phyloP scores from a whole-genome alignment of 2,329 filamentous ascomycete species.

The Thermoascus crustaceus region DNA sequence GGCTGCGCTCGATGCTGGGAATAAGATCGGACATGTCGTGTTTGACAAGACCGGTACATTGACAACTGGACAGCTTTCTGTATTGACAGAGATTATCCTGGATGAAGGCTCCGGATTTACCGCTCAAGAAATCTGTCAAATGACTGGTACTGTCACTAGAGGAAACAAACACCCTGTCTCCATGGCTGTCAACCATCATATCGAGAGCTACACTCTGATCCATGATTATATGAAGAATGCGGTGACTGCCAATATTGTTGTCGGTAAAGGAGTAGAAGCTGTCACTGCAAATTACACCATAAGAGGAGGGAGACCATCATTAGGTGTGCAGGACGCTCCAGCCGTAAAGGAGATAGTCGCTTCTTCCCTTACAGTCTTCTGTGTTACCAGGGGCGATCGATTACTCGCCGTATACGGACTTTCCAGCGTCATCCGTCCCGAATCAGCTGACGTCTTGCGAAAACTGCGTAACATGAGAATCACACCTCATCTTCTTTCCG shows the following conservation, averaged over 20 bases:
- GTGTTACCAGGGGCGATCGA: background rate
- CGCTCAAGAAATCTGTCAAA: conserved; percentile 35
- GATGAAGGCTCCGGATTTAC: background rate
- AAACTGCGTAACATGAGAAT: background rate
- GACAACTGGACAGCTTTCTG: conserved; percentile 41
- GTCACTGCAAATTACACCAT: background rate
- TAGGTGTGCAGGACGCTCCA: background rate
- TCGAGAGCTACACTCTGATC: conserved; percentile 20
- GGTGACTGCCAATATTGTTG: conserved; percentile 13
- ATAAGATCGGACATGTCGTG: conserved; percentile 57
- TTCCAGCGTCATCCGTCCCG: background rate
- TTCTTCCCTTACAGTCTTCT: background rate
- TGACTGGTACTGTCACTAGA: conserved; percentile 64
- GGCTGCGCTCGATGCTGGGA: conserved; percentile 54
- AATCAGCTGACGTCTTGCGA: background rate
- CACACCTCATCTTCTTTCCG: background rate
- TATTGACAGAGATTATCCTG: background rate
- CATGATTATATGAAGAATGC: background rate
- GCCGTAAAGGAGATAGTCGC: background rate
- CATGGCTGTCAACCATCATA: conserved; percentile 36
- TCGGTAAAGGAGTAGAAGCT: conserved; percentile 19
- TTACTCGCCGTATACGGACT: background rate
- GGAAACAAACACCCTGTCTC: conserved; percentile 52
- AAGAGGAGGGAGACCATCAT: background rate
- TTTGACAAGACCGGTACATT: conserved; percentile 78